Base-by-base conservation (phyloP, 176 grass and related monocot genomes). In the Miscanthus lutarioriparius region DNA sequence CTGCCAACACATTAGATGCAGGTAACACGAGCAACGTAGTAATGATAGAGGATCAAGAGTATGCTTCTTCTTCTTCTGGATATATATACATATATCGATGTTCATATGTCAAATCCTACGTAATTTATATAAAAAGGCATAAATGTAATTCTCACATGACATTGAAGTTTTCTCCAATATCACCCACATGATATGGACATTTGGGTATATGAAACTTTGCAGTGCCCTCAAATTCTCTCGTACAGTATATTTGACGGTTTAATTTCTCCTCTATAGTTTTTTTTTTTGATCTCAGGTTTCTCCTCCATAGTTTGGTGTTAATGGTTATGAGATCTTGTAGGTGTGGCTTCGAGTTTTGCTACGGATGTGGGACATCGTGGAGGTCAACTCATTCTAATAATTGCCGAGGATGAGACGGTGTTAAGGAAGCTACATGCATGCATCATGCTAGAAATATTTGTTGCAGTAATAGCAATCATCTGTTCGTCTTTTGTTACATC, bases 1-100 rank as follows among this genome's bases (percentile, higher is more conserved):
- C 4, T 97, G 95, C 61, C 8, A 70, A 51, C 84, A 91, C 61
- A 90, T 97, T 4, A 88, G 14, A 6, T 94, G 92, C 95, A 94
- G 90, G 32, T 32, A 32, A 32, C 32, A 32, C 32, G 32, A 32
- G 32, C 32, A 2, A 32, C 32, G 32, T 32, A 32, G 32, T 32
- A 32, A 32, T 32, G 32, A 32, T 32, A 32, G 1, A 32, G 32
- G 32, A 32, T 32, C 32, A 32, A 32, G 32, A 32, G 32, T 32
- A 32, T 32, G 32, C 32, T 32, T 32, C 2, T 32, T 32, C 32
- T 32, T 32, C 32, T 32, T 32, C 32, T 32, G 32, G 11, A 43
- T 43, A 43, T 43, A 39, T 39, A 39, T 39, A 39, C 38, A 39
- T 39, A 39, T 48, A 54, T 20, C 17, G 49, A 53, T 54, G 49